Percentiles rank a stretch among this genome's conserved stretches.
Conservation (phyloP, 2,329 filamentous ascomycete genomes). For the Aspergillus sp. region DNA sequence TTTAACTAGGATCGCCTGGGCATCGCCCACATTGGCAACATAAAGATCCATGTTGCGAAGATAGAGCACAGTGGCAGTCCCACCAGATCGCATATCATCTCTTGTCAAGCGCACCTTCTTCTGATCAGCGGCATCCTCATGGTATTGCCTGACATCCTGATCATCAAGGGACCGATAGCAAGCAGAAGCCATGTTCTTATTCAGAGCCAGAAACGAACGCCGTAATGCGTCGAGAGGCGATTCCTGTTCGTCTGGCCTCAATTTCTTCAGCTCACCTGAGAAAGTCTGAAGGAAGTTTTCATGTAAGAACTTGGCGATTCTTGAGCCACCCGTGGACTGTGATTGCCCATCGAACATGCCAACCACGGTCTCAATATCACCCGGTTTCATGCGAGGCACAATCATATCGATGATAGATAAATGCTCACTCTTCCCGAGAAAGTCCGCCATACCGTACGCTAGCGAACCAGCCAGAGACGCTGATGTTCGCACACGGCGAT, state of each 20-base stretch:
- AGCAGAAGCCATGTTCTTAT: constrained; percentile 88
- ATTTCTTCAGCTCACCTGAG: constrained; percentile 71
- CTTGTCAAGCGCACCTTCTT: constrained; percentile 69
- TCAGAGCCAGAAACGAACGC: constrained; percentile 81
- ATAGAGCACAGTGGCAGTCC: constrained; percentile 88
- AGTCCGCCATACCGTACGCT: constrained; percentile 97
- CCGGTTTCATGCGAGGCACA: constrained; percentile 84
- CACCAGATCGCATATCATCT: constrained; percentile 86
- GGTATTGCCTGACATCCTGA: constrained; percentile 56
- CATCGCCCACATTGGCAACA: constrained; percentile 93
- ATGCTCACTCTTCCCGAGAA: constrained; percentile 87
- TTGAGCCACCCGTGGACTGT: constrained; percentile 85
- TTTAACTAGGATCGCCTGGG: constrained; percentile 91
- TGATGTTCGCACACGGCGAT: constrained; percentile 92
- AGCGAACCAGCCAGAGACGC: constrained; percentile 89
- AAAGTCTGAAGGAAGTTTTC: constrained; percentile 92
- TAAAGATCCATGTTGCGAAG: constrained; percentile 86
- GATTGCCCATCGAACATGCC: constrained; percentile 96
- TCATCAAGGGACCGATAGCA: constrained; percentile 79
- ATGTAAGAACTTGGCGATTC: constrained; percentile 93
- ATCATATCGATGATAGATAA: constrained; percentile 94
- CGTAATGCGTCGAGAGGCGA: constrained; percentile 79
- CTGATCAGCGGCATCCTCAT: constrained; percentile 69
- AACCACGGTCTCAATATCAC: constrained; percentile 83
- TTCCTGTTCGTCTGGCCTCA: constrained; percentile 68